Evolutionary conservation across 116 monocot species (phyloP).

Genomic region (Iris pallida): DNA sequence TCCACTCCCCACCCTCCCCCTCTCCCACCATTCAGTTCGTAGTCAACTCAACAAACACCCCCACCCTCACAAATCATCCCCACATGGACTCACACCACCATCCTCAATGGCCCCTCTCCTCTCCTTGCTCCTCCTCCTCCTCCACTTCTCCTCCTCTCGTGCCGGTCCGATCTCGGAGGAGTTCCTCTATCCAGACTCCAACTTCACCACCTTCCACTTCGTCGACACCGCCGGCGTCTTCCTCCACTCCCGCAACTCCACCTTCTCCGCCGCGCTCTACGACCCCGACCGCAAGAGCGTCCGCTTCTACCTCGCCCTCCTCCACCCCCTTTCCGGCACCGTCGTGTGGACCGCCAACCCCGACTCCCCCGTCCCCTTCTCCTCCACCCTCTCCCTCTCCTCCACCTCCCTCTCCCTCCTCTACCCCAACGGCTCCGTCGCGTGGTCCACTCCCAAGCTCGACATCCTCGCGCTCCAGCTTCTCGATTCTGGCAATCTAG

Average conservation of each 20-base stretch:
- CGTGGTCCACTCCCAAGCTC: conserved; percentile 45
- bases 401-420: conserved; percentile 38
- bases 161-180: conserved; percentile 26
- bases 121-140: conserved; percentile 2
- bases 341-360: conserved; percentile 77
- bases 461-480: conserved; percentile 40
- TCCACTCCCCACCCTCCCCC: too few species aligned
- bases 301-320: conserved; percentile 49
- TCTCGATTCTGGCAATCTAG: conserved; percentile 62
- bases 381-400: conserved; percentile 33
- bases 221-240: conserved; percentile 53
- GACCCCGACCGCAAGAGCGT: conserved; percentile 30
- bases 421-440: conserved; percentile 14
- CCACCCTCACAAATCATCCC: too few species aligned
- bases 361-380: conserved; percentile 27
- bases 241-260: conserved; percentile 42
- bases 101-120: conserved; percentile 8
- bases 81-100: too few species aligned
- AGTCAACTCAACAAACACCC: too few species aligned
- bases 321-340: conserved; percentile 32
- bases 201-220: conserved; percentile 35
- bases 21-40: too few species aligned
- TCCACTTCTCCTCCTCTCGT: background rate
- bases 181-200: conserved; percentile 45
- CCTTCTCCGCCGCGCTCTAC: conserved; percentile 17